Evolutionary conservation across 176 grass and related monocot genomes (phyloP).

Genomic region (Tillandsia leiboldiana): DNA sequence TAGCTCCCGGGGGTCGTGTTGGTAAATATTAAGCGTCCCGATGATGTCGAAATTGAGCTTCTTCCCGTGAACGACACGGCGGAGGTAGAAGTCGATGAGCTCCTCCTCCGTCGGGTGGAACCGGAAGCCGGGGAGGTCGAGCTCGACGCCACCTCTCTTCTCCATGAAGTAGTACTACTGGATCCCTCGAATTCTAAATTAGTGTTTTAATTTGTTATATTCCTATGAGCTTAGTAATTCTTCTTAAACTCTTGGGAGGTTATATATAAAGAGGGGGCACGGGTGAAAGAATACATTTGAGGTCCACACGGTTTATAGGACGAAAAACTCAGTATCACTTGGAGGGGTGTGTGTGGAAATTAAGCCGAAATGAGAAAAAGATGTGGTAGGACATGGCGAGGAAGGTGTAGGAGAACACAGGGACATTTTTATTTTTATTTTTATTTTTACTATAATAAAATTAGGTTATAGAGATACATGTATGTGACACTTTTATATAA

Average conservation of each 20-base stretch:
- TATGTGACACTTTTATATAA: too few species aligned
- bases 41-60: slow-evolving; percentile 82
- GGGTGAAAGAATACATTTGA: too few species aligned
- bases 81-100: slow-evolving; percentile 80
- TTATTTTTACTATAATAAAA: too few species aligned
- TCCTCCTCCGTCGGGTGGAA: slow-evolving; percentile 94
- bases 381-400: neutral
- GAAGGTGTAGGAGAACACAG: neutral
- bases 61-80: slow-evolving; percentile 37
- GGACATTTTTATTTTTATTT: neutral
- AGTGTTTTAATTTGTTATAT: too few species aligned
- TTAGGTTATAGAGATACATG: too few species aligned
- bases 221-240: too few species aligned
- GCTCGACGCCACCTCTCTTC: slow-evolving; percentile 22
- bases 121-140: slow-evolving; percentile 72
- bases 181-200: neutral
- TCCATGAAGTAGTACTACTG: neutral
- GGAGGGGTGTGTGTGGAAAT: too few species aligned
- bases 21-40: slow-evolving; percentile 67
- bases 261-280: slow-evolving; percentile 9
- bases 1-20: slow-evolving; percentile 75
- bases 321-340: too few species aligned
- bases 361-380: neutral
- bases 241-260: too few species aligned
- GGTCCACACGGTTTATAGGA: slow-evolving; percentile 32